Base-by-base conservation (phyloP, 2,329 filamentous ascomycete genomes). In the Thelonectria rubi region DNA sequence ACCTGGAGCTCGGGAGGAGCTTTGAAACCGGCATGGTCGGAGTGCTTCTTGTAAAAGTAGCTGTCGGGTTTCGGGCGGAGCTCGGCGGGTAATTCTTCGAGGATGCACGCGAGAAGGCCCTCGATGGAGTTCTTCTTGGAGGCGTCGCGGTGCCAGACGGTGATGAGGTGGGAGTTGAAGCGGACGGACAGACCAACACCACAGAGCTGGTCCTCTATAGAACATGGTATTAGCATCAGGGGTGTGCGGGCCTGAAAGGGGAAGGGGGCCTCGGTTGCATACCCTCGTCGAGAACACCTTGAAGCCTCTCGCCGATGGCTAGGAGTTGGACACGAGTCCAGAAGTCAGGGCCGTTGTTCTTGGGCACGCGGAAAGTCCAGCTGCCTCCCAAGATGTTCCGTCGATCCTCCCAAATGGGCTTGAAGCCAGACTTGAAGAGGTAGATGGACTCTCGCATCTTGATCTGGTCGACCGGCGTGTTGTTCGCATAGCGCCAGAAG, bases 321-420 rank as follows among this genome's bases (percentile, higher is more conserved):
- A 95, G 84, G 74, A 94, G 80, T 79, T 93, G 87, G 64, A 97
- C 84, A 74, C 89, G 88, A 70, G 89, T 93, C 92, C 90, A 97
- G 74, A 92, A 91, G 70, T 90, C 90, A 3, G 88, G 86, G 6
- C 87, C 87, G 39, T 86, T 84, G 64, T 82, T 84, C 81, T 97
- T 97, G 65, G 90, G 88, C 46, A 97, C 90, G 52, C 94, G 89
- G 78, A 98, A 97, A 20, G 93, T 96, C 93, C 93, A 97, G 75
- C 91, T 91, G 51, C 94, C 94, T 54, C 94, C 94, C 64, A 88
- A 84, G 62, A 90, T 82, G 78, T 97, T 97, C 71, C 95, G 88
- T 42, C 91, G 87, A 75, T 98, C 94, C 79, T 93, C 91, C 91
- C 91, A 93, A 68, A 93, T 81, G 58, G 91, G 91, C 65, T 85